Evolutionary conservation across 345 rosid genomes (phyloP), one percentile per base, ranked within the genome.

Genomic region (Aquilaria malaccensis): DNA sequence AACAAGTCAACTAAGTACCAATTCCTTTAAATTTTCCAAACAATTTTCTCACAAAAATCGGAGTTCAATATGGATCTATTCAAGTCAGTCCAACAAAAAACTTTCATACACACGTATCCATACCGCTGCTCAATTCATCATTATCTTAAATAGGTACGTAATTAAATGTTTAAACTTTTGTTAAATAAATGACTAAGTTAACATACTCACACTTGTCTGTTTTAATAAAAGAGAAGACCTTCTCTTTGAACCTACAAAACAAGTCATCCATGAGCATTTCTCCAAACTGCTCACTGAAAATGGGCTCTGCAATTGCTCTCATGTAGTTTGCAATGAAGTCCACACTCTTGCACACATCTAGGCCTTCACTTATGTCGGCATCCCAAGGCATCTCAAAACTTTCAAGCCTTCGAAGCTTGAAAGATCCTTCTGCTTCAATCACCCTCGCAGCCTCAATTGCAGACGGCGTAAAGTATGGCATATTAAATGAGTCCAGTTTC

Each of bases 401-500:
- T 46, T 70, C 70, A 4, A 83, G 49, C n/a, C 61, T 52, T 31
- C 65, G 67, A 33, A 80, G 45, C 32, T 55, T 63, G 60, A 80
- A 78, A 0, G 85, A 79, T 2, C 82, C 80, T 22, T 79, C 76
- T 13, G 62, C 69, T 33, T 14, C 15, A 7, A 80, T 67, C 47
- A 68, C 64, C 59, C 62, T 68, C 12, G 46, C 55, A 12, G 69
- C 48, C 67, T 76, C 88, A 50, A 55, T 66, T 59, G 33, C 58
- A 51, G 22, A 72, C 0, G 83, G 74, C 15, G 70, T 59, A 52
- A 80, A 80, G n/a, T 47, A 15, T 0, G 82, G 85, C 59, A 76
- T 13, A 64, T 74, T 71, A 72, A 80, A 83, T 29, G 78, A 53
- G 30, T 76, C 68, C 58, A 78, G 22, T n/a, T 76, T 72, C 6